These are phyloP conservation scores for Diutina ranongensis DNA, from an alignment of 1,139 yeast species.

Conservation along the genomic window DNA sequence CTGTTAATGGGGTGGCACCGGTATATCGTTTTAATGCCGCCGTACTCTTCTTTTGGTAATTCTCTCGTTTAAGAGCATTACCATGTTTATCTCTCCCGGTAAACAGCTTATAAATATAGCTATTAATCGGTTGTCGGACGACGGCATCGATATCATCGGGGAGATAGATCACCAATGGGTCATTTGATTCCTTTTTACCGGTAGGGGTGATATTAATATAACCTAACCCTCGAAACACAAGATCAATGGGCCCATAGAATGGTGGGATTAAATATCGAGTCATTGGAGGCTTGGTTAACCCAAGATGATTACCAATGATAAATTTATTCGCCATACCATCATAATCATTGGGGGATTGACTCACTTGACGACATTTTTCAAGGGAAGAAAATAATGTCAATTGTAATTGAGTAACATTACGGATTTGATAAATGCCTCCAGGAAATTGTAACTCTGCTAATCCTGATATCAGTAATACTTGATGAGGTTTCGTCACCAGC, in stretches of 20 bases:
- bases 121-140: conserved; percentile 26
- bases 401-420: conserved; percentile 25
- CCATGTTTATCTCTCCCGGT: conserved; percentile 30
- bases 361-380: conserved; percentile 18
- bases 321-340: conserved; percentile 20
- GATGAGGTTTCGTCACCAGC: conserved; percentile 28
- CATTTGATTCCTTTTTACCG: conserved; percentile 26
- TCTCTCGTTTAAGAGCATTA: conserved; percentile 10
- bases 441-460: conserved; percentile 37
- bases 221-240: conserved; percentile 62
- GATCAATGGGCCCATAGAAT: conserved; percentile 54
- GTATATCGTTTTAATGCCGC: background rate
- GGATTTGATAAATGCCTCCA: conserved; percentile 29
- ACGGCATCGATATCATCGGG: conserved; percentile 21
- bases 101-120: conserved; percentile 22
- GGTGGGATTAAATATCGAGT: conserved; percentile 39
- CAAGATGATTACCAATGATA: conserved; percentile 15
- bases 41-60: background rate
- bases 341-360: conserved; percentile 11
- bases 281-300: background rate
- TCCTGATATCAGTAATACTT: conserved; percentile 49
- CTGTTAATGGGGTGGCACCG: background rate
- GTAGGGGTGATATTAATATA: conserved; percentile 53
- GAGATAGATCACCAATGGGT: conserved; percentile 21
- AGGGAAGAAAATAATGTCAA: conserved; percentile 17